Base-by-base conservation (phyloP, 2,329 filamentous ascomycete genomes). In the Penicillium sp. region DNA sequence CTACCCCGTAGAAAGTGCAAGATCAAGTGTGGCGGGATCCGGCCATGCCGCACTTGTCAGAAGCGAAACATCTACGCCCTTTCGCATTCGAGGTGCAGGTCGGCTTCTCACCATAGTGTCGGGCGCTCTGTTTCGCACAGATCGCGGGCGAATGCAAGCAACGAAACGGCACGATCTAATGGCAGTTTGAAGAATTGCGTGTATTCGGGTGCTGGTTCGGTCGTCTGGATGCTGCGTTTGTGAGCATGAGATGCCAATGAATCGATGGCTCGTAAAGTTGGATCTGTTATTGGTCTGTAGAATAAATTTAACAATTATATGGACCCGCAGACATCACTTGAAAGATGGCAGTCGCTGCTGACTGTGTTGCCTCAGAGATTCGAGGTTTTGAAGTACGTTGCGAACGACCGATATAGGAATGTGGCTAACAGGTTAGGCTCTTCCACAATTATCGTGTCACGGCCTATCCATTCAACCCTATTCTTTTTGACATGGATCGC, bases 1-100 rank as follows among this genome's bases (percentile, higher is more conserved):
- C 31, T 70, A 71, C 51, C 67, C 68, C 5, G 68, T 50, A 62
- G 63, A 14, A 65, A 69, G 48, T 63, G 69, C n/a, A 70, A 71
- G 44, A 68, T 71, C 11, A 69, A 70, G 52, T 71, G 69, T 35
- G 66, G 70, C 36, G 63, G 62, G 2, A 44, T 18, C 2, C 55
- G 63, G 5, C 67, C 67, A 10, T 69, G 68, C 49, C 53, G 51
- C 16, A 69, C 63, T 0, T 69, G 68, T 44, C 51, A n/a, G n/a
- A n/a, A n/a, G n/a, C n/a, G n/a, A n/a, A n/a, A n/a, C n/a, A n/a
- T n/a, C n/a, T n/a, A n/a, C n/a, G n/a, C n/a, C n/a, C n/a, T n/a
- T n/a, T n/a, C n/a, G n/a, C n/a, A n/a, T n/a, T n/a, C n/a, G n/a
- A n/a, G n/a, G n/a, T n/a, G n/a, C n/a, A n/a, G n/a, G n/a, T n/a